These are phyloP conservation scores for Aquilaria sinensis DNA, from an alignment of 345 rosid genomes.

Conservation along the genomic window DNA sequence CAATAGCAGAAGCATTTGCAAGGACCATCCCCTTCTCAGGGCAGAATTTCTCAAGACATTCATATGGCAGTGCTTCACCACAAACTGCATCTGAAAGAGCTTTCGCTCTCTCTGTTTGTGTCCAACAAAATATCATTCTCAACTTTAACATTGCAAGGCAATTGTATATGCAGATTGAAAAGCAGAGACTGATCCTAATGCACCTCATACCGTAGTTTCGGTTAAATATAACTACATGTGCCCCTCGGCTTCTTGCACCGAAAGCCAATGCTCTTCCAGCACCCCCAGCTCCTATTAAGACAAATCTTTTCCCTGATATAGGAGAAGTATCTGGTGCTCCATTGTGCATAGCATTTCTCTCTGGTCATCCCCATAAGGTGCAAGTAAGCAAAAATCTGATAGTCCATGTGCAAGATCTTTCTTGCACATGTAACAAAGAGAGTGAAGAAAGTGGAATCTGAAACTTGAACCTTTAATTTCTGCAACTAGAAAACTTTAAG, in stretches of 20 bases:
- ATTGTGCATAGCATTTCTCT: conserved; percentile 7
- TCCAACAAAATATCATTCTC: not conserved
- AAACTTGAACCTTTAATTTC: too few relatives aligned
- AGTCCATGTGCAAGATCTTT: too few relatives aligned
- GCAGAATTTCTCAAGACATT: conserved; percentile 14
- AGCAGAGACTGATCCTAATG: not conserved
- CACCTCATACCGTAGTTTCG: conserved; percentile 16
- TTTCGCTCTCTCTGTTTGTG: conserved; percentile 21
- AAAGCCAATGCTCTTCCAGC: conserved; percentile 31
- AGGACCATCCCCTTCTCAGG: conserved; percentile 24
- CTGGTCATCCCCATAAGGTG: conserved; percentile 13
- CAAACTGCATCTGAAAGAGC: conserved; percentile 23
- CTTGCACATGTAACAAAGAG: too few relatives aligned
- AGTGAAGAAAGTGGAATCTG: too few relatives aligned
- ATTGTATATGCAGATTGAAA: not conserved
- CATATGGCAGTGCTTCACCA: conserved; percentile 30
- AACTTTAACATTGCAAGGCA: not conserved
- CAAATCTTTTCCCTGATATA: conserved; percentile 22
- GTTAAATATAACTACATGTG: conserved; percentile 23
- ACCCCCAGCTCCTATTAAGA: conserved; percentile 29
- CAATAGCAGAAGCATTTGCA: conserved; percentile 29
- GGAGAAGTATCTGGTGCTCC: conserved; percentile 17
- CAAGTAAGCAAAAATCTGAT: not conserved
- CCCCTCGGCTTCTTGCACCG: conserved; percentile 24
- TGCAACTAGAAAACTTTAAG: too few relatives aligned